These are phyloP conservation scores for Meripilus lineatus DNA, from an alignment of 1,284 basidiomycete genomes.

Conservation along the genomic window DNA sequence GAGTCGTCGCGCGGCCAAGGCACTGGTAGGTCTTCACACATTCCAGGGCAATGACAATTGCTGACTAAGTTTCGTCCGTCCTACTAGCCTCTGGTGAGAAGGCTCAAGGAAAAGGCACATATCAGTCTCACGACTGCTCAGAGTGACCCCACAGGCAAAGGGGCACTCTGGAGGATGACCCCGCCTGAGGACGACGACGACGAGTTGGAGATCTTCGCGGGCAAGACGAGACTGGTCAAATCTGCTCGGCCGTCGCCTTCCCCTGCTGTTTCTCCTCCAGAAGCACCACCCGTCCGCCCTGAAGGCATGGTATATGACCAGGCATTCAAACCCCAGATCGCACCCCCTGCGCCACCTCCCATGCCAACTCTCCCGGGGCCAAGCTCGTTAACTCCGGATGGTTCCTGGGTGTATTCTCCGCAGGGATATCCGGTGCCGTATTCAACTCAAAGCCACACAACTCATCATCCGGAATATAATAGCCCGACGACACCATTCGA, in stretches of 20 bases:
- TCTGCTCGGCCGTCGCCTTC: conserved; percentile 31
- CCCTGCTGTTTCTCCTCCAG: conserved; percentile 9
- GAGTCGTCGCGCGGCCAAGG: conserved; percentile 26
- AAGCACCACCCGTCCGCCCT: conserved; percentile 1
- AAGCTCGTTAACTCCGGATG: not conserved
- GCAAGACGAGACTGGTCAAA: conserved; percentile 29
- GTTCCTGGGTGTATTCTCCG: not conserved
- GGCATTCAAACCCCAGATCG: conserved; percentile 1
- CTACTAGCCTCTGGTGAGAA: conserved; percentile 21
- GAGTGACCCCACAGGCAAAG: conserved; percentile 17
- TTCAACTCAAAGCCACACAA: not conserved
- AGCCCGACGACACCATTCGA: conserved; percentile 2
- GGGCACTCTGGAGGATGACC: conserved; percentile 20
- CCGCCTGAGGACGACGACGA: conserved; percentile 44
- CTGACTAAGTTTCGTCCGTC: conserved; percentile 3
- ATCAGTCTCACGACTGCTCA: conserved; percentile 18
- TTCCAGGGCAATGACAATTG: not conserved
- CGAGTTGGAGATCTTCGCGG: conserved; percentile 64
- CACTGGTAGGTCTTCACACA: conserved; percentile 22
- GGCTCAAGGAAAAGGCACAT: conserved; percentile 26
- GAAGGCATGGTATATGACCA: not conserved
- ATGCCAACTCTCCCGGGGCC: conserved; percentile 1
- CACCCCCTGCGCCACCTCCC: conserved; percentile 5
- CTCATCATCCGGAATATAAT: not conserved
- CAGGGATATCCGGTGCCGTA: not conserved